Evolutionary conservation across 2,329 filamentous ascomycete genomes (phyloP).

Genomic region (Simplicillium sp.): DNA sequence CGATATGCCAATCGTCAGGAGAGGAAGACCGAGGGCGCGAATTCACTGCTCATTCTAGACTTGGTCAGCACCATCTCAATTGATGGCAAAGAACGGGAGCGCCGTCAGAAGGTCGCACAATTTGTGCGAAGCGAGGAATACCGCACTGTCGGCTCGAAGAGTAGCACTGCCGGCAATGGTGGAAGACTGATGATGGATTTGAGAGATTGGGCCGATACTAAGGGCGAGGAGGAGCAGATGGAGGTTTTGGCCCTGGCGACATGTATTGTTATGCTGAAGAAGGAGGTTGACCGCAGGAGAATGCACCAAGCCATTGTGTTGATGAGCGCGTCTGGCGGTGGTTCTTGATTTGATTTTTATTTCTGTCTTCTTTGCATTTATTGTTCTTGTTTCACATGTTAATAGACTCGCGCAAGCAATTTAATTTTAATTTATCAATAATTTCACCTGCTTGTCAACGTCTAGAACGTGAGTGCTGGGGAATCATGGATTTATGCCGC

Average conservation of each 20-base stretch:
- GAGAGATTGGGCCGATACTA: slow-evolving; percentile 20
- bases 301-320: slow-evolving; percentile 39
- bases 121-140: slow-evolving; percentile 29
- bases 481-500: no score
- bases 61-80: slow-evolving; percentile 24
- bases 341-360: background rate
- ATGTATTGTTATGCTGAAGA: slow-evolving; percentile 54
- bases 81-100: slow-evolving; percentile 15
- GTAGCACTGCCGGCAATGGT: slow-evolving; percentile 37
- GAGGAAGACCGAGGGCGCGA: slow-evolving; percentile 28
- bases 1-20: slow-evolving; percentile 39
- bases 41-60: slow-evolving; percentile 42
- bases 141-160: slow-evolving; percentile 27
- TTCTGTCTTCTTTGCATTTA: no score
- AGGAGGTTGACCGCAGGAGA: slow-evolving; percentile 50
- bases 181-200: slow-evolving; percentile 36
- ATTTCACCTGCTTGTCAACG: no score
- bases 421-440: no score
- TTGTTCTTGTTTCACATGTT: background rate
- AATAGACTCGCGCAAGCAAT: background rate
- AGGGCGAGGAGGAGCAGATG: slow-evolving; percentile 26
- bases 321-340: slow-evolving; percentile 16
- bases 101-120: slow-evolving; percentile 26
- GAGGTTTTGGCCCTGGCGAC: slow-evolving; percentile 45
- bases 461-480: no score